Evolutionary conservation across 345 rosid species (phyloP).

Genomic region (Noccaea bulbosa): DNA sequence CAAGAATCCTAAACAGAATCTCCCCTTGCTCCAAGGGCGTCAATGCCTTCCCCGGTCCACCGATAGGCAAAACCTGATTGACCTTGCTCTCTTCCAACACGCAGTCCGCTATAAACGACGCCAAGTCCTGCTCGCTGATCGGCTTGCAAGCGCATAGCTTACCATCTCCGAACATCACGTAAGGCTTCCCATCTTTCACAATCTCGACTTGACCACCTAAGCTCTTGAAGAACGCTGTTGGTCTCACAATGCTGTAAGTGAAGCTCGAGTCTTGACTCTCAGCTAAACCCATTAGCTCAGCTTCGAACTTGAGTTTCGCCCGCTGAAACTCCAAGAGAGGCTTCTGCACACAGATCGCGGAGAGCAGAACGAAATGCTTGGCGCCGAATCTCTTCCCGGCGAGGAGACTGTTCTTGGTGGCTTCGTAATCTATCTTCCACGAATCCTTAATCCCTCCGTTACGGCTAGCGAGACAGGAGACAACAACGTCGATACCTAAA

Average conservation of each 20-base stretch:
- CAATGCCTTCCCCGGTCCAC: slow-evolving; percentile 93
- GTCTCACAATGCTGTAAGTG: slow-evolving; percentile 85
- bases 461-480: slow-evolving; percentile 94
- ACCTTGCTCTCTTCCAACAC: slow-evolving; percentile 73
- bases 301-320: slow-evolving; percentile 87
- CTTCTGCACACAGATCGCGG: slow-evolving; percentile 93
- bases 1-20: slow-evolving; percentile 70
- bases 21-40: slow-evolving; percentile 93
- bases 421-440: slow-evolving; percentile 92
- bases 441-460: slow-evolving; percentile 89
- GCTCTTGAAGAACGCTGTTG: slow-evolving; percentile 94
- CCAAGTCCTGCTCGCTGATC: slow-evolving; percentile 86
- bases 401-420: slow-evolving; percentile 80
- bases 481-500: slow-evolving; percentile 69
- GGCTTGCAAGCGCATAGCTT: slow-evolving; percentile 94
- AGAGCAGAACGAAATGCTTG: slow-evolving; percentile 78
- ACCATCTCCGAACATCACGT: slow-evolving; percentile 97
- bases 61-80: slow-evolving; percentile 81
- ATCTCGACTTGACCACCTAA: slow-evolving; percentile 94
- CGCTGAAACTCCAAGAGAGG: slow-evolving; percentile 89
- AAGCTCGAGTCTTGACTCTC: slow-evolving; percentile 53
- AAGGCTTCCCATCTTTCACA: slow-evolving; percentile 94
- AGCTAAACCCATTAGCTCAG: slow-evolving; percentile 57
- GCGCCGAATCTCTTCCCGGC: slow-evolving; percentile 85
- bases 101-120: slow-evolving; percentile 79